Evolutionary conservation across 2,329 filamentous ascomycete species (phyloP), one percentile per base, ranked within the genome.

Genomic region (Penicillium sp.): DNA sequence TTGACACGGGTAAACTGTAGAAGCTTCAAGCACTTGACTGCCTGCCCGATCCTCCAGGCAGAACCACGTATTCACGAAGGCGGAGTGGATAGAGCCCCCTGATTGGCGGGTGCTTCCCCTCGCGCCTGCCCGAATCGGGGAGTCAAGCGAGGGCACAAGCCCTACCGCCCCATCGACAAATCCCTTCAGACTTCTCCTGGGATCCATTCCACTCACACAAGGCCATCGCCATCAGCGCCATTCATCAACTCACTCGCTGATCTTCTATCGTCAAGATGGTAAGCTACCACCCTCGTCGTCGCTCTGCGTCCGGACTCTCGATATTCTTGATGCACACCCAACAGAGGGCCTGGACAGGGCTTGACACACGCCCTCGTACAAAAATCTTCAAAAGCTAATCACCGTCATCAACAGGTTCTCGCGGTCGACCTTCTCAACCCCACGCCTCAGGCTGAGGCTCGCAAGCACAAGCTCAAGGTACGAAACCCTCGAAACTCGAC

Each of bases 381-480:
- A 54, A 57, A 54, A 48, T 44, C 45, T 46, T 44, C 41, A 39
- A 26, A 31, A 49, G 58, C 65, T 66, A 61, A 66, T 51, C 52
- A 57, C 42, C 51, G 50, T 52, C 28, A 51, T 48, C 45, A 52
- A 66, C 76, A 97, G 94, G 93, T 97, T 95, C 91, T 99, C 88
- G 94, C 94, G 80, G 90, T 97, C 85, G 94, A 99, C 86, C 92
- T 99, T 75, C 88, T 99, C 81, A 97, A 99, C 90, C 94, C 94
- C 76, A 89, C 89, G 77, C 89, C 93, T 81, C 90, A 90, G 81
- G 87, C 93, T 79, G 94, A 99, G 89, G 91, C 91, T 76, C 90
- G 91, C 84, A 97, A 97, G 89, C 94, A 99, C 90, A 99, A 99
- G 90, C 90, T 99, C 79, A 99, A 99, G 91, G 91, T 96, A 90